These are phyloP conservation scores for Phytopythium cucurbitacearum DNA, from an alignment of 352 stramenopile genomes.

Conservation along the genomic window DNA sequence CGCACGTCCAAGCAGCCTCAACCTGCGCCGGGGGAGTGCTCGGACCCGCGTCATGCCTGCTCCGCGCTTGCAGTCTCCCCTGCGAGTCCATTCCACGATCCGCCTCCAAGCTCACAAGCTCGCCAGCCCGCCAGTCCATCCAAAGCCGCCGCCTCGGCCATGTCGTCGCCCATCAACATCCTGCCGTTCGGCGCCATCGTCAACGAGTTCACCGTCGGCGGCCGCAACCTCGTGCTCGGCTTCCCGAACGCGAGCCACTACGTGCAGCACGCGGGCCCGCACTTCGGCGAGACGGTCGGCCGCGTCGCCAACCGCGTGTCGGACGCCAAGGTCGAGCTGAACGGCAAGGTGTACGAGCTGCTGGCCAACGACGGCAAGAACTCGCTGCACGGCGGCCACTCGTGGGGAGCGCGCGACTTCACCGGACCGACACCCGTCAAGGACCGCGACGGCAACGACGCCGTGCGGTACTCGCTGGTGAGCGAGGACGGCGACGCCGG, in stretches of 20 bases:
- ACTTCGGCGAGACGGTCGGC: constrained; percentile 22
- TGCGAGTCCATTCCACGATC: no score
- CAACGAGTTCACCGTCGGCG: constrained; percentile 18
- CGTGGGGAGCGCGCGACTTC: constrained; percentile 19
- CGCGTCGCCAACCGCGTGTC: constrained; percentile 21
- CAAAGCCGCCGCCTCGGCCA: no score
- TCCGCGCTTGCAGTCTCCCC: no score
- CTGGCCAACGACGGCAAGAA: constrained; percentile 22
- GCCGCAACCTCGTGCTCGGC: constrained; percentile 23
- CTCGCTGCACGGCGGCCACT: constrained; percentile 21
- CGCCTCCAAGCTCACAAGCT: no score
- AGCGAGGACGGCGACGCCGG: constrained; percentile 20
- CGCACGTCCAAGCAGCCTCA: no score
- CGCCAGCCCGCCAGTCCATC: no score
- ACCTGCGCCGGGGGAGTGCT: no score
- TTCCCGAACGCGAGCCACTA: constrained; percentile 23
- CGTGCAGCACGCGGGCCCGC: constrained; percentile 16
- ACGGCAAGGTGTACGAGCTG: constrained; percentile 21
- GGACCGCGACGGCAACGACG: constrained; percentile 17
- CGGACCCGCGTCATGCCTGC: no score
- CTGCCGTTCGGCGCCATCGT: constrained; percentile 12
- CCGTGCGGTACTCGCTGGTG: constrained; percentile 17
- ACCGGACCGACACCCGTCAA: constrained; percentile 11
- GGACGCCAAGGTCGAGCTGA: constrained; percentile 17
- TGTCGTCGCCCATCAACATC: no score